Conservation (phyloP, 2,329 filamentous ascomycete genomes). For the Epichloe sp. region DNA sequence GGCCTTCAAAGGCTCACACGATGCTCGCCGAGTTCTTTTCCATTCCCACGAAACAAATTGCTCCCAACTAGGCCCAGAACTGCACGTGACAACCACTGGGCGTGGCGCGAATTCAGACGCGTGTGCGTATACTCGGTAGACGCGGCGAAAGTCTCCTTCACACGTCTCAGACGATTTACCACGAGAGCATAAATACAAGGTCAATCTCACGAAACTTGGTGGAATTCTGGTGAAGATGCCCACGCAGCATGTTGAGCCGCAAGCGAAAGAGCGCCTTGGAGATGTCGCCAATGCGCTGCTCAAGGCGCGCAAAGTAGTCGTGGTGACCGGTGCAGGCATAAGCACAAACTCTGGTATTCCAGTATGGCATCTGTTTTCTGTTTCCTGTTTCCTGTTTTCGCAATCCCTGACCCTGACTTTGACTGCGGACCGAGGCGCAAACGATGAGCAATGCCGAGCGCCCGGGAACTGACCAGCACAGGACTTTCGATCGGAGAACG, state of each 20-base stretch:
- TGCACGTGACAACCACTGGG: background rate
- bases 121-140: background rate
- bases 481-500: conserved; percentile 62
- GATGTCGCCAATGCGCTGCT: conserved; percentile 50
- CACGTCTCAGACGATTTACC: background rate
- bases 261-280: conserved; percentile 42
- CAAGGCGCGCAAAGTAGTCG: conserved; percentile 55
- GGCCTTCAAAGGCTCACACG: background rate
- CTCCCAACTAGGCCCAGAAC: background rate
- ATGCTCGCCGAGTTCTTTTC: background rate
- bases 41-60: background rate
- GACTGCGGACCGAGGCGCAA: background rate
- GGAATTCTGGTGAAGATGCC: conserved; percentile 33
- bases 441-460: background rate
- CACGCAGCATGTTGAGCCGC: conserved; percentile 40
- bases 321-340: conserved; percentile 61
- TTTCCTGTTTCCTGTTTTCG: background rate
- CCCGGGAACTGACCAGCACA: conserved; percentile 18
- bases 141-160: background rate
- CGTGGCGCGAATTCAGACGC: background rate
- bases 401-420: background rate
- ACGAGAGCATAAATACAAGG: no score
- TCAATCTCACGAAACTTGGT: background rate
- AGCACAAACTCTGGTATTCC: conserved; percentile 67
- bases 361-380: conserved; percentile 25